Conservation (phyloP, 2,329 filamentous ascomycete genomes). For the Microcyclosporella mali region DNA sequence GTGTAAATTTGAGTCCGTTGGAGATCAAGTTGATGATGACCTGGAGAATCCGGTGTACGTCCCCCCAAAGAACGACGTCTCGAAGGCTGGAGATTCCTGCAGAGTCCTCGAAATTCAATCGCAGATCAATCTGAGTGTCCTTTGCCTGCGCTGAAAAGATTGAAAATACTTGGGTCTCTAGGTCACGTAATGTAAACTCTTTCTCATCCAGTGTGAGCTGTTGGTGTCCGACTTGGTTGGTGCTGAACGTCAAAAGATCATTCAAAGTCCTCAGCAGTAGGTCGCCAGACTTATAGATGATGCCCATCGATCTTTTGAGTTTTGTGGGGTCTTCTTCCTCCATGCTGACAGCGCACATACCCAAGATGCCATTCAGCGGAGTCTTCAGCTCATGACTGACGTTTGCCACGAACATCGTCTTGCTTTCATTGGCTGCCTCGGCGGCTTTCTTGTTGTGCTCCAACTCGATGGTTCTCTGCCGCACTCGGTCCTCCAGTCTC, state of each 20-base stretch:
- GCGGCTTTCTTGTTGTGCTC: constrained; percentile 87
- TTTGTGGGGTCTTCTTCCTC: constrained; percentile 72
- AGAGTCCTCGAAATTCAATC: constrained; percentile 58
- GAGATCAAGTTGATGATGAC: constrained; percentile 88
- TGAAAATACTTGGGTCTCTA: constrained; percentile 71
- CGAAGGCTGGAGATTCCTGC: constrained; percentile 44
- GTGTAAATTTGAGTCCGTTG: constrained; percentile 89
- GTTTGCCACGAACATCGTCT: constrained; percentile 38
- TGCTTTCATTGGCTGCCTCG: constrained; percentile 92
- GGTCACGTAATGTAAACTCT: constrained; percentile 75
- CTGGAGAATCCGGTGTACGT: constrained; percentile 82
- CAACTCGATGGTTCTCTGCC: constrained; percentile 73
- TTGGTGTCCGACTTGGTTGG: constrained; percentile 86
- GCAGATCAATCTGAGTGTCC: constrained; percentile 70
- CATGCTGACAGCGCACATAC: constrained; percentile 91
- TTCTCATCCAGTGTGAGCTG: constrained; percentile 68
- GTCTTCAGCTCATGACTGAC: constrained; percentile 73
- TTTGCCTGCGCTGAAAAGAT: constrained; percentile 87
- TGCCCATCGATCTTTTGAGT: constrained; percentile 76
- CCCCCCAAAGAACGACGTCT: constrained; percentile 83
- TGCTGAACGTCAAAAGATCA: constrained; percentile 85
- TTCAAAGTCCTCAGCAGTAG: constrained; percentile 78
- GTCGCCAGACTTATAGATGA: constrained; percentile 84
- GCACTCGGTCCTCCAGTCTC: constrained; percentile 75
- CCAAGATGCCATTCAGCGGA: constrained; percentile 88